A percentile compares a stretch with the other conserved stretches of the same genome.
Conservation (phyloP, 2,329 filamentous ascomycete genomes). For the Fusarium humuli region DNA sequence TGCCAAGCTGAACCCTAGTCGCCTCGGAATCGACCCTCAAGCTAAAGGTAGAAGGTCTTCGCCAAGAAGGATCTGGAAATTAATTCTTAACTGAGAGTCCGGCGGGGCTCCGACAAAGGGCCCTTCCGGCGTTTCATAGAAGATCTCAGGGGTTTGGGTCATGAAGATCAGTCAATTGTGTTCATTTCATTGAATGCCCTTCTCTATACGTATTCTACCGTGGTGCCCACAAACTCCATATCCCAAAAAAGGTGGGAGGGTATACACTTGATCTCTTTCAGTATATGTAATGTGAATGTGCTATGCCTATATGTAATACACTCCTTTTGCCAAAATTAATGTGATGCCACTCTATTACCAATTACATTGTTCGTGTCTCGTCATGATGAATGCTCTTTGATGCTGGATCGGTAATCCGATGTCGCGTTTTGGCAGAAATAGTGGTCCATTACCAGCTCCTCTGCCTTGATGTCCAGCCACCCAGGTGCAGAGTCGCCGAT, state of each 20-base stretch:
- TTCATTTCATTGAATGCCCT: slow-evolving; percentile 1
- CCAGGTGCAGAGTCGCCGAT: slow-evolving; percentile 38
- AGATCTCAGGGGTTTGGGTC: not conserved
- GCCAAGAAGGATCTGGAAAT: slow-evolving; percentile 27
- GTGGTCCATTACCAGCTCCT: slow-evolving; percentile 37
- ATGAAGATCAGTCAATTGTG: not conserved
- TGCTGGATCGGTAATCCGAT: slow-evolving; percentile 21
- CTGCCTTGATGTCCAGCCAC: slow-evolving; percentile 39
- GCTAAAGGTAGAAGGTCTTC: not conserved
- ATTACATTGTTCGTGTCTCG: slow-evolving; percentile 35
- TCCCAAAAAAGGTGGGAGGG: not conserved
- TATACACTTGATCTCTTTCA: slow-evolving; percentile 4
- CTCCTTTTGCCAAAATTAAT: slow-evolving; percentile 15
- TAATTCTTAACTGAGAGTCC: slow-evolving; percentile 1
- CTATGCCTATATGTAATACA: slow-evolving; percentile 3
- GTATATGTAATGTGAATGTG: slow-evolving; percentile 7
- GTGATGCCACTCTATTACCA: slow-evolving; percentile 30
- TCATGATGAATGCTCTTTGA: slow-evolving; percentile 32
- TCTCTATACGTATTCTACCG: not conserved
- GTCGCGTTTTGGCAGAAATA: slow-evolving; percentile 35
- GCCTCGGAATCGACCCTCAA: not conserved
- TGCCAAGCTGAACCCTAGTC: not conserved
- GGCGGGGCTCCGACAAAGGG: slow-evolving; percentile 1
- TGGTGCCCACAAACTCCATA: slow-evolving; percentile 26
- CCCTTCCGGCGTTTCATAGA: slow-evolving; percentile 1